phyloP scores from a whole-genome alignment of 108 stramenopile species.

The Skeletonema costatum region DNA sequence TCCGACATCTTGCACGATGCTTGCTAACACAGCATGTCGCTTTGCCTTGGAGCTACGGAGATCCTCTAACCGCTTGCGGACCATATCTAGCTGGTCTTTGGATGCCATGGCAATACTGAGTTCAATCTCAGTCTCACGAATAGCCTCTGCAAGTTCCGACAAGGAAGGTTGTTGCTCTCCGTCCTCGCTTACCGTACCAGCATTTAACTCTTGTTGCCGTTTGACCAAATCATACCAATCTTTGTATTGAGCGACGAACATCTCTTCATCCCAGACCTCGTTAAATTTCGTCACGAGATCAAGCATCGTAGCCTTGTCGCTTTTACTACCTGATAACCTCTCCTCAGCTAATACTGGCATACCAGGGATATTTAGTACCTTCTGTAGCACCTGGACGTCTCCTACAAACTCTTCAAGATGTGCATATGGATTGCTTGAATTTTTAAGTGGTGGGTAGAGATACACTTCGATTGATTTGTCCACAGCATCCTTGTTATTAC shows the following conservation, averaged over 20 bases:
- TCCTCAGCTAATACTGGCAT: conserved; percentile 38
- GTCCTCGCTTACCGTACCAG: conserved; percentile 6
- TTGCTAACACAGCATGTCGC: conserved; percentile 70
- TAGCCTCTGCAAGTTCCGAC: conserved; percentile 55
- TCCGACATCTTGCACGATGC: conserved; percentile 83
- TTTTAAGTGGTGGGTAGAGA: conserved; percentile 4
- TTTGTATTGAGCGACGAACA: conserved; percentile 62
- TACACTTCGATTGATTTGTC: conserved; percentile 51
- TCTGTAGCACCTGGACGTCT: conserved; percentile 20
- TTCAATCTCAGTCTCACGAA: conserved; percentile 82
- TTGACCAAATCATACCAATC: conserved; percentile 83
- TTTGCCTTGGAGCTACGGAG: conserved; percentile 57
- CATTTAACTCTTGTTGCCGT: conserved; percentile 64
- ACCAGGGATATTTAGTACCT: conserved; percentile 24
- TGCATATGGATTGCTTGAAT: not conserved
- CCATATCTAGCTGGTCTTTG: conserved; percentile 54
- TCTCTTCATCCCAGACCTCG: conserved; percentile 67
- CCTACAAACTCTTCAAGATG: conserved; percentile 38
- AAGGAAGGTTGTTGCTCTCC: conserved; percentile 20
- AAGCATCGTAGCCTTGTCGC: conserved; percentile 18
- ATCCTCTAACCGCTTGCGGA: conserved; percentile 60
- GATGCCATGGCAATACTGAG: conserved; percentile 72
- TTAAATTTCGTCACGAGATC: conserved; percentile 40
- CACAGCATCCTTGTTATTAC: conserved; percentile 56
- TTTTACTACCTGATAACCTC: conserved; percentile 16